phyloP scores from a whole-genome alignment of 192 early-diverging fungal species.

The Coemansia sp. region DNA sequence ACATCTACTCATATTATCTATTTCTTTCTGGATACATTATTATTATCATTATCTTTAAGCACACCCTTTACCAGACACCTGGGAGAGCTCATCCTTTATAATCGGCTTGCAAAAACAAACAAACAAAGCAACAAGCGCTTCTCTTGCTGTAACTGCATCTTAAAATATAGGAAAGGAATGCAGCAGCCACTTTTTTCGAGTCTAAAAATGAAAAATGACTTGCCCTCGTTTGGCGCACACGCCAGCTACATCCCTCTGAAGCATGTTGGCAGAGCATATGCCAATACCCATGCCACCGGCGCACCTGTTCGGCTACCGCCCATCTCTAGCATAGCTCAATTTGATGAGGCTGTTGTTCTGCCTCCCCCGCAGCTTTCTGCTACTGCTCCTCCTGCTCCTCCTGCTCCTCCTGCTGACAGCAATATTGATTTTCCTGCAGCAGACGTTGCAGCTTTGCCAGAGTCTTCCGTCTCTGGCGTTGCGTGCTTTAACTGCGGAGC shows the following conservation, averaged over 20 bases:
- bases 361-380: neutral
- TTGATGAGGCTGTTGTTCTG: neutral
- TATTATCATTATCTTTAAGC: neutral
- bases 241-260: neutral
- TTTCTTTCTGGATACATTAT: conserved; percentile 11
- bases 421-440: neutral
- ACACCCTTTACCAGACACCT: no score
- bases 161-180: neutral
- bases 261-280: neutral
- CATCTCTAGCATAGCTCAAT: neutral
- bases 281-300: neutral
- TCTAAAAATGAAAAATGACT: neutral
- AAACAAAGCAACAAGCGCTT: no score
- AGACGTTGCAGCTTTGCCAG: neutral
- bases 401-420: neutral
- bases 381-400: neutral
- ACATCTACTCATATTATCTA: conserved; percentile 27
- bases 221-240: neutral
- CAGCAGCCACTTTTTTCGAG: neutral
- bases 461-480: neutral
- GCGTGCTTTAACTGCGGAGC: conserved; percentile 73
- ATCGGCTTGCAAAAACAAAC: no score
- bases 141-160: neutral
- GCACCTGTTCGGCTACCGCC: neutral
- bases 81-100: no score